Base-by-base conservation (phyloP, 2,329 filamentous ascomycete species). In the Epichloe hybrida region DNA sequence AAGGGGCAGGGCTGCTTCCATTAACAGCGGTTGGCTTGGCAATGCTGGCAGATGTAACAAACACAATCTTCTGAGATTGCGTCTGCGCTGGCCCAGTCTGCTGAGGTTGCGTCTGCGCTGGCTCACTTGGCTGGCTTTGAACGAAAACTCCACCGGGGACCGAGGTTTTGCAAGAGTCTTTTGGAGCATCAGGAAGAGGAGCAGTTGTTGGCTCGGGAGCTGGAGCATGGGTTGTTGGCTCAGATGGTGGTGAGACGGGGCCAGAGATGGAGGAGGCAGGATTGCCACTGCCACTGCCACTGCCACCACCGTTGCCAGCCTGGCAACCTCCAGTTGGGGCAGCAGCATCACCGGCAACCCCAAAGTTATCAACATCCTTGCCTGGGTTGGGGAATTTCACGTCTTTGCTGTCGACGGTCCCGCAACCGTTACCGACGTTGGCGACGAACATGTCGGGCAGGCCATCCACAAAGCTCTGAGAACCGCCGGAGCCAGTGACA, bases 371-470 rank as follows among this genome's bases (percentile, higher is more conserved):
- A 4, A 81, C 69, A 5, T 74, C 69, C 0, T 67, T 59, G 1
- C 85, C 85, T 0, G 84, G 78, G 46, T 79, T 64, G 13, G 83
- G 81, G 67, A 82, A 88, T 38, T 68, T 53, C 5, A 84, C 69
- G 46, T 84, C 78, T 5, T 67, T 61, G 20, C 67, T 64, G 46
- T 75, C 69, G 0, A 58, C 61, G 2, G 77, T 82, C 2, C 56
- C 66, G 61, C 84, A 88, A 0, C 61, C 64, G 17, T 76, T 73
- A 2, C 64, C 67, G 5, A 86, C 61, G 61, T 88, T 88, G 61
- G 81, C 84, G 11, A 80, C 69, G 56, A 88, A 86, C 67, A 89
- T 78, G 31, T 78, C 68, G 0, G 86, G 86, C 80, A 94, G 82
- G 0, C 69, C 64, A 40, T 78, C 63, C 54, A 83, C 77, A 56